Evolutionary conservation across 768 basidiomycete genomes (phyloP).

Genomic region (Tylopilus intermedius): DNA sequence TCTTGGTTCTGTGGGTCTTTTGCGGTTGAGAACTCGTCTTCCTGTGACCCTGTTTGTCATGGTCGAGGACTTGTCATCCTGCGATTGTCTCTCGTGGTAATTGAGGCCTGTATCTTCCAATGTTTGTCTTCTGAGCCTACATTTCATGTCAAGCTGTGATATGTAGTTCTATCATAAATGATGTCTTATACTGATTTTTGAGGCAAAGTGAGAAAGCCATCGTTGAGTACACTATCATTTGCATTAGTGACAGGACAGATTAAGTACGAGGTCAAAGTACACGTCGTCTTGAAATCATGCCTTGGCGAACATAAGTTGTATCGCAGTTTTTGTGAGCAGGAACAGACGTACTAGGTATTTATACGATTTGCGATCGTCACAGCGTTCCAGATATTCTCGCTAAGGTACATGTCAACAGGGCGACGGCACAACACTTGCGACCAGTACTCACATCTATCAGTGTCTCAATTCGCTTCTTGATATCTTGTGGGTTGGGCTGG

Average conservation of each 20-base stretch:
- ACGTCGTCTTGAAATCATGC: constrained; percentile 20
- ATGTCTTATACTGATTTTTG: neutral
- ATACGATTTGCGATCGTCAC: constrained; percentile 83
- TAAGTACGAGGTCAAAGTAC: neutral
- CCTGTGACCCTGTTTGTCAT: too few relatives aligned
- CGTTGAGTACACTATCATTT: neutral
- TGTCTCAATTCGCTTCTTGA: constrained; percentile 92
- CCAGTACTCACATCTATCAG: constrained; percentile 74
- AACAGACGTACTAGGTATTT: constrained; percentile 56
- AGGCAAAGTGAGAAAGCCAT: neutral
- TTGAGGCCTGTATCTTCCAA: neutral
- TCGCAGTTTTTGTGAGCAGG: neutral
- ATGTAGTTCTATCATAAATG: constrained; percentile 21
- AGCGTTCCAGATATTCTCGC: constrained; percentile 93
- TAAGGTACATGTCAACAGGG: constrained; percentile 27
- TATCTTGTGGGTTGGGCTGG: constrained; percentile 74
- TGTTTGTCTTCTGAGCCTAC: constrained; percentile 26
- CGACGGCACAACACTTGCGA: neutral
- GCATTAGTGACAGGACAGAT: neutral
- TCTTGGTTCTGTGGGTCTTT: neutral
- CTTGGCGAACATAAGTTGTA: constrained; percentile 9
- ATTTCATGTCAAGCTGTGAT: constrained; percentile 32
- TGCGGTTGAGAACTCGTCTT: neutral
- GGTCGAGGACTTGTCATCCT: neutral
- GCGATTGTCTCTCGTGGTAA: neutral